Evolutionary conservation across 345 rosid species (phyloP).

Genomic region (Hibiscus mutabilis): DNA sequence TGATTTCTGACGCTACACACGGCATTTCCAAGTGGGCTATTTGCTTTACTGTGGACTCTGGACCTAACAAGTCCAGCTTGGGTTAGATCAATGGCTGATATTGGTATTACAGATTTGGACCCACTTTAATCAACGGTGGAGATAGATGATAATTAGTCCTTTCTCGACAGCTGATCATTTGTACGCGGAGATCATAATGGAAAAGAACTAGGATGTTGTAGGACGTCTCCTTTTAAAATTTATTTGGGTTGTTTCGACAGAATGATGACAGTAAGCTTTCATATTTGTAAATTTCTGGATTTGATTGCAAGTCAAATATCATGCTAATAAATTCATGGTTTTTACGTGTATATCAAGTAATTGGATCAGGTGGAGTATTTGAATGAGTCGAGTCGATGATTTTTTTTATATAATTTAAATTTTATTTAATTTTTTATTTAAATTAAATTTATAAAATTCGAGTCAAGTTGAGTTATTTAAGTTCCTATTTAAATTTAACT

Average conservation of each 20-base stretch:
- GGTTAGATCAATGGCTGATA: constrained; percentile 5
- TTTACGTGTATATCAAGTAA: not conserved
- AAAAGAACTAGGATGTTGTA: too few relatives aligned
- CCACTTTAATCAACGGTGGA: not conserved
- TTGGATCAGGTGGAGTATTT: too few relatives aligned
- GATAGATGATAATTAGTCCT: not conserved
- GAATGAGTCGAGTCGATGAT: too few relatives aligned
- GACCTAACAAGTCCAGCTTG: not conserved
- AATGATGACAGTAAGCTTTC: constrained; percentile 9
- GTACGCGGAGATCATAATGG: not conserved
- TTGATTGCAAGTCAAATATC: not conserved
- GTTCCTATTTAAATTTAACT: too few relatives aligned
- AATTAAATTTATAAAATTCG: too few relatives aligned
- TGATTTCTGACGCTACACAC: constrained; percentile 42
- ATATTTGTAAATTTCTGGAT: not conserved
- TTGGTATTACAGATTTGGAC: not conserved
- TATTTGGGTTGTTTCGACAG: not conserved
- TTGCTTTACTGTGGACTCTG: not conserved
- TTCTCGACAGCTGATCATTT: not conserved
- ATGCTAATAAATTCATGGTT: not conserved
- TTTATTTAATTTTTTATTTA: too few relatives aligned
- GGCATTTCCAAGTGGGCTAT: constrained; percentile 29
- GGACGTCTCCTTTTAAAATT: too few relatives aligned
- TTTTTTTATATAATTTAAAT: too few relatives aligned
- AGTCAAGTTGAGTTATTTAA: too few relatives aligned